Evolutionary conservation across 2,329 filamentous ascomycete species (phyloP).

Genomic region (Colletotrichum godetiae): DNA sequence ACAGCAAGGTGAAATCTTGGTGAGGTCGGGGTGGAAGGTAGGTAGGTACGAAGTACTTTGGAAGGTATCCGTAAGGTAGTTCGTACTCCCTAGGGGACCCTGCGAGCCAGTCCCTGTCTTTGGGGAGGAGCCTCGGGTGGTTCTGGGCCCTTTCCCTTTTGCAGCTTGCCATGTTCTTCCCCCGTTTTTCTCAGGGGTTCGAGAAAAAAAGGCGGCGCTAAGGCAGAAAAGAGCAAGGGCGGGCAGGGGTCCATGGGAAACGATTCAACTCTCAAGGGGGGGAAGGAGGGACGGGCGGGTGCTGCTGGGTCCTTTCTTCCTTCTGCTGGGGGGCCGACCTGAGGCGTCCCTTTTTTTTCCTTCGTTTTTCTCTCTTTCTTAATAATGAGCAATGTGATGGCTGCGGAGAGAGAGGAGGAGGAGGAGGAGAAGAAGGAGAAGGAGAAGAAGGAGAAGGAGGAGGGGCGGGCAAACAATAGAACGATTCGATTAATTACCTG

Average conservation of each 20-base stretch:
- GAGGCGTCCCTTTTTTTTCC: neutral
- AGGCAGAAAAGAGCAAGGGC: slow-evolving; percentile 25
- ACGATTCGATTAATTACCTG: slow-evolving; percentile 7
- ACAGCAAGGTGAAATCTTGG: neutral
- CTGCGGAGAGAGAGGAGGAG: neutral
- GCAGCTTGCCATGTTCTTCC: slow-evolving; percentile 29
- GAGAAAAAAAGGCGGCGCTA: slow-evolving; percentile 10
- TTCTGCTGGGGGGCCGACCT: neutral
- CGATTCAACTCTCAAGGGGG: slow-evolving; percentile 9
- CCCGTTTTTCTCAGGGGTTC: slow-evolving; percentile 30
- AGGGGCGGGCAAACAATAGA: neutral
- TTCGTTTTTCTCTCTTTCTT: neutral
- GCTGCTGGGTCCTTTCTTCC: slow-evolving; percentile 10
- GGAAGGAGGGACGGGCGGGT: slow-evolving; percentile 9
- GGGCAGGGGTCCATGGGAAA: slow-evolving; percentile 11
- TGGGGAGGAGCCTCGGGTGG: slow-evolving; percentile 17
- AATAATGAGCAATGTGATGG: neutral
- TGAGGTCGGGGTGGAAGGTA: neutral
- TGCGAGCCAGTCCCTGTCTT: neutral
- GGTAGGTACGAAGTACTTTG: no score
- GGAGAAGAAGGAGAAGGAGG: neutral
- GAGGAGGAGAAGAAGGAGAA: neutral
- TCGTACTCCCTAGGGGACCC: slow-evolving; percentile 4
- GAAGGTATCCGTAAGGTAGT: no score
- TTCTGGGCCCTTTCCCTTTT: slow-evolving; percentile 31